Evolutionary conservation across 352 stramenopile species (phyloP).

Genomic region (Pythium sukuiense): DNA sequence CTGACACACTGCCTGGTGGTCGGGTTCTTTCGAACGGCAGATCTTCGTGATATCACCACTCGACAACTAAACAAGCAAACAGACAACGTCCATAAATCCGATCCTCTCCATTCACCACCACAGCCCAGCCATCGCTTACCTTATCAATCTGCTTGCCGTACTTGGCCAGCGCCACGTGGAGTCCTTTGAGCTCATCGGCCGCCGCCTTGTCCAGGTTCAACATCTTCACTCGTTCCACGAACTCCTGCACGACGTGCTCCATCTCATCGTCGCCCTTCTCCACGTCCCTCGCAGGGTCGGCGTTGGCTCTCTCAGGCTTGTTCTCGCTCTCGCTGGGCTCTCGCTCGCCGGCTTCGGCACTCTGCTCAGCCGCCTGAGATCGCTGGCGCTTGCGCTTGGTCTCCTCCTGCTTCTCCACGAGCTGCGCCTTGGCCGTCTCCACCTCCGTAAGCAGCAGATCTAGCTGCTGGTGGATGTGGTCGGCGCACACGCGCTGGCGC

Average conservation of each 20-base stretch:
- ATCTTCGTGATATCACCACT: conserved; percentile 69
- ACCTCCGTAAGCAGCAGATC: conserved; percentile 64
- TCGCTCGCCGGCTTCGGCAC: conserved; percentile 13
- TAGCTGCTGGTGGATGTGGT: conserved; percentile 62
- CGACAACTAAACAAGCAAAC: conserved; percentile 23
- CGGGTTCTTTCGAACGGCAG: conserved; percentile 55
- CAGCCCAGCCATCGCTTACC: conserved; percentile 29
- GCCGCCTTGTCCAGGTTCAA: conserved; percentile 77
- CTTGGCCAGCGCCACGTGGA: conserved; percentile 73
- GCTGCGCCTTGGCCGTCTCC: conserved; percentile 54
- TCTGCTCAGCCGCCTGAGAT: conserved; percentile 21
- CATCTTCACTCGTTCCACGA: conserved; percentile 59
- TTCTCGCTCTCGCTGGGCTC: conserved; percentile 28
- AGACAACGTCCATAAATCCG: neutral
- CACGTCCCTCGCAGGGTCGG: conserved; percentile 13
- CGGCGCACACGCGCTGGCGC: conserved; percentile 62
- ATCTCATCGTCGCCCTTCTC: conserved; percentile 65
- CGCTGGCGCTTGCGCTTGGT: conserved; percentile 61
- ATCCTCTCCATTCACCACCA: neutral
- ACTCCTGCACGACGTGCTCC: conserved; percentile 65
- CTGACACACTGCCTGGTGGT: conserved; percentile 63
- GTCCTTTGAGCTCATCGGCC: conserved; percentile 59
- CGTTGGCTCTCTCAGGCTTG: conserved; percentile 11
- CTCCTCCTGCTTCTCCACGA: conserved; percentile 57
- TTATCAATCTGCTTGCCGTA: conserved; percentile 84